Evolutionary conservation across 1,139 yeast genomes (phyloP), one percentile per base, ranked within the genome.

Genomic region (Yamadazyma dendronema): DNA sequence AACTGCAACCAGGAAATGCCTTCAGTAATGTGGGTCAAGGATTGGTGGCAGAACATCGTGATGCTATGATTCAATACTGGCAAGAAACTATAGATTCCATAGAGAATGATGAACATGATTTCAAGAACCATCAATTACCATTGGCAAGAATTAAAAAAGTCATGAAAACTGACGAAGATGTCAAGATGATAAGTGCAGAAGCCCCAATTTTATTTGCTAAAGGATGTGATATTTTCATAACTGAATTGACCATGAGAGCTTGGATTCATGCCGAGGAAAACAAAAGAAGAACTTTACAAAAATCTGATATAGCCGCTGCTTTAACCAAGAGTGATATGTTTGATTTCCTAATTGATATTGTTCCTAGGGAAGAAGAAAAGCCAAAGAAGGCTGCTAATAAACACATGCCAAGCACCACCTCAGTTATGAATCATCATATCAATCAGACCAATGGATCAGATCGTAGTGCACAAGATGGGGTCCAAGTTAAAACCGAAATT

Each of bases 251-350:
- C 10, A 89, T 92, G 97, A 73, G 98, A 42, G 97, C 98, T 3
- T 92, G 98, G 98, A 88, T 92, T 44, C 96, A 90, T 52, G 97
- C 97, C 1, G 97, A 92, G 59, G 96, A 88, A 53, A 88, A 87
- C 64, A 92, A 92, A 57, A 76, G 98, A 48, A 72, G 98, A 47
- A 92, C 98, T 9, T 66, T 92, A 43, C 98, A 92, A 62, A 84
- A 90, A 53, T 83, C 90, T 2, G 98, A 92, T 57, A 89, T 92
- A 46, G 96, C 97, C 2, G 94, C 95, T 26, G 98, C 98, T 2
- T 71, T 92, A 43, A 94, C 92, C 45, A 88, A 87, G 57, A 81
- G 92, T 37, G 98, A 92, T 60, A 90, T 92, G 96, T 92, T 90
- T 71, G 98, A 92, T 57, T 92, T 92, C 56, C 65, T 92, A 41